Conservation (phyloP, 2,329 filamentous ascomycete species). For the Hypoxylon sp. region DNA sequence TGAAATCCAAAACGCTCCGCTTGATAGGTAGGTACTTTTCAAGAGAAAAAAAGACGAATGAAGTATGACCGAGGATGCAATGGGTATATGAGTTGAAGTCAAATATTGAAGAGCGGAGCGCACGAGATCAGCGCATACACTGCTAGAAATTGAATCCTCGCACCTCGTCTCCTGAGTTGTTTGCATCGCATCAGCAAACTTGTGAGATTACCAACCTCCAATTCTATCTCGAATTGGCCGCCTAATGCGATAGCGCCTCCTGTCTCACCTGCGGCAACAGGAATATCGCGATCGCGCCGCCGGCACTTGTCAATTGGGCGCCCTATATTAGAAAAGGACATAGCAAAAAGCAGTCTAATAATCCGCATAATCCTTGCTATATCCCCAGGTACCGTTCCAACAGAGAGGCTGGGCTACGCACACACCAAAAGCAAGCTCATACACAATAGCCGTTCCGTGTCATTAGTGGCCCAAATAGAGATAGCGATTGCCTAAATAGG, state of each 20-base stretch:
- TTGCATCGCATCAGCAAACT: background rate
- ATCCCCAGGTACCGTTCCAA: conserved; percentile 9
- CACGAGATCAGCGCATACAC: too few relatives aligned
- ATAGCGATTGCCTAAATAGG: conserved; percentile 21
- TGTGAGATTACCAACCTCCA: background rate
- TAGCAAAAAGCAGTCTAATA: background rate
- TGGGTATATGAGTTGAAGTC: background rate
- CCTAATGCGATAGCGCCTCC: background rate
- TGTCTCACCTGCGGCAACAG: conserved; percentile 3
- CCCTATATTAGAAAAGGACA: background rate
- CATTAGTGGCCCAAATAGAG: conserved; percentile 4
- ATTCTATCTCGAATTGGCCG: background rate
- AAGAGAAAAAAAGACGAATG: background rate
- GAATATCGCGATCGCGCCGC: background rate
- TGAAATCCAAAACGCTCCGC: background rate
- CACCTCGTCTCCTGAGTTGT: background rate
- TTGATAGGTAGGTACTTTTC: too few relatives aligned
- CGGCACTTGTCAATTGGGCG: background rate
- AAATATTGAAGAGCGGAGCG: too few relatives aligned
- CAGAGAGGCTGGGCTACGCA: background rate
- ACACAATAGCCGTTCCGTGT: background rate
- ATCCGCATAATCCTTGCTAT: background rate
- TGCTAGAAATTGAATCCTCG: too few relatives aligned
- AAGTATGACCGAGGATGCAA: background rate
- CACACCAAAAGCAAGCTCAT: conserved; percentile 15